These are phyloP conservation scores for Pleurostoma richardsiae DNA, from an alignment of 2,329 filamentous ascomycete genomes.

Conservation along the genomic window DNA sequence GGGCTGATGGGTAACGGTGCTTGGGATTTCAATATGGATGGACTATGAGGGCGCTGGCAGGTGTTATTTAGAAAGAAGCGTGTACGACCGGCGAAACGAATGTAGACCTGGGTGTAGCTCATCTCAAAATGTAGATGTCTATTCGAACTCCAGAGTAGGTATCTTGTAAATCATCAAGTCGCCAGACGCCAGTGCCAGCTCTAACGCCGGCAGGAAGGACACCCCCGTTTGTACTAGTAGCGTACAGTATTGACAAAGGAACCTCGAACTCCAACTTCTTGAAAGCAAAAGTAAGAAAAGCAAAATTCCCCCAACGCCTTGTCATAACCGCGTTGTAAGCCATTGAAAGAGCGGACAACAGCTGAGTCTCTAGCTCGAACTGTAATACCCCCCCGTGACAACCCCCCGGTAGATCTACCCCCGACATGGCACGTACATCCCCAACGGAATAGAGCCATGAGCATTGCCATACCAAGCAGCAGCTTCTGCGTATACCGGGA, in stretches of 20 bases:
- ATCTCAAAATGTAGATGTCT: not conserved
- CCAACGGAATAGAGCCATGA: too few relatives aligned
- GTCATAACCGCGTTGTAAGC: too few relatives aligned
- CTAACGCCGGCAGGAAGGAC: not conserved
- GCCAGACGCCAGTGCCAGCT: not conserved
- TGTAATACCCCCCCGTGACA: too few relatives aligned
- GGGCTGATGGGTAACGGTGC: not conserved
- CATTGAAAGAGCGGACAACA: too few relatives aligned
- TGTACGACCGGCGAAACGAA: not conserved
- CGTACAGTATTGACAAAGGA: too few relatives aligned
- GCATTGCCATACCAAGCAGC: not conserved
- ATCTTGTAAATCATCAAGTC: not conserved
- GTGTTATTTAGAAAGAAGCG: not conserved
- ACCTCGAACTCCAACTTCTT: too few relatives aligned
- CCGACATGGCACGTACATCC: too few relatives aligned
- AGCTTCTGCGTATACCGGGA: not conserved
- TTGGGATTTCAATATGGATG: not conserved
- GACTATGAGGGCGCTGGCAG: not conserved
- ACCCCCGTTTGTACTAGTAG: not conserved
- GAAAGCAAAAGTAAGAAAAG: too few relatives aligned
- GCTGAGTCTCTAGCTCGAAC: too few relatives aligned
- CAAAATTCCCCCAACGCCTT: too few relatives aligned
- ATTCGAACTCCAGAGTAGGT: not conserved
- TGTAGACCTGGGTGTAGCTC: not conserved
- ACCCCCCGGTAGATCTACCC: too few relatives aligned